Base-by-base conservation (phyloP, 495 filamentous ascomycete species). In the Margaritispora aquatica region DNA sequence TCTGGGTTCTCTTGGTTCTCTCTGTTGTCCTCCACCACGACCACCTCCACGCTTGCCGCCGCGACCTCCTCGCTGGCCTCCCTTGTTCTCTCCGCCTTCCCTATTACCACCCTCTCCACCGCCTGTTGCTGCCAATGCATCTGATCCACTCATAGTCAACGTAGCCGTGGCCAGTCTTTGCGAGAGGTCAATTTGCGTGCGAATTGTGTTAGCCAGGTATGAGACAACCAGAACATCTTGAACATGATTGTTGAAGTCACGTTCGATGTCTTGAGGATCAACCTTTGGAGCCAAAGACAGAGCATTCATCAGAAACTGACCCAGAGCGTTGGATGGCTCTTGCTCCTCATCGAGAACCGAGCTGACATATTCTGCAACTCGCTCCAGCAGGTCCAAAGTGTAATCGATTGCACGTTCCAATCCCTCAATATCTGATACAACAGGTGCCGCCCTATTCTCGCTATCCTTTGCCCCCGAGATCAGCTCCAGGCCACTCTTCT, bases 171-270 rank as follows among this genome's bases (percentile, higher is more conserved):
- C 92, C 60, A 97, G 76, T 26, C 92, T 84, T 77, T 96, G 95
- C 51, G 92, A 94, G 44, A 98, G 84, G 71, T 97, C 94, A 73
- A 98, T 98, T 79, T 98, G 94, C 66, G 93, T 97, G 72, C 94
- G 90, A 74, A 98, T 96, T 51, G 93, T 97, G 79, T 97, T 98
- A 65, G 94, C 91, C 48, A 98, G 81, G 79, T 98, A 98, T 50
- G 89, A 91, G 62, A 97, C 91, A 66, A 97, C 88, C 50, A 98
- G 84, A 58, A 98, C 92, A 70, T 98, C 94, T 77, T 98, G 94
- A 73, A 98, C 89, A 76, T 98, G 94, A 76, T 95, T 95, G 81
- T 98, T 97, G 84, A 98, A 98, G 79, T 97, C 92, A 67, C 87
- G 74, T 80, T 98, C 94, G 67, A 98, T 90, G 66, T 92, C 88